Evolutionary conservation across 305 asterid genomes (phyloP).

Genomic region (Lippia alba): DNA sequence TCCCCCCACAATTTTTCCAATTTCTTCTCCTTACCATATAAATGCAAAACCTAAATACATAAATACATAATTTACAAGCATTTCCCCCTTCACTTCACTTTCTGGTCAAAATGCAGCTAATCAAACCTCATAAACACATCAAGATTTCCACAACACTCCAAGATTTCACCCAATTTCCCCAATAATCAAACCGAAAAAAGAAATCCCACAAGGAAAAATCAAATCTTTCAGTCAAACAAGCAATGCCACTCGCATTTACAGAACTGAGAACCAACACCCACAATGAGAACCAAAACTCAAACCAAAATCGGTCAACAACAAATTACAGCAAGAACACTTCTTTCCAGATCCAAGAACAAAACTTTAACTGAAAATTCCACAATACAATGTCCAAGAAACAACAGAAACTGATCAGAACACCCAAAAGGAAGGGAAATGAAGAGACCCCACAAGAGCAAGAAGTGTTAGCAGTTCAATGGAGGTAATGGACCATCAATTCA

Average conservation of each 20-base stretch:
- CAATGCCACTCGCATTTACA: conserved; percentile 21
- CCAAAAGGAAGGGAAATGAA: neutral
- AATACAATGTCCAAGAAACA: conserved; percentile 22
- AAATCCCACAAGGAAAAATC: conserved; percentile 48
- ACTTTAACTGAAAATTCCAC: conserved; percentile 20
- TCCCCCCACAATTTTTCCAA: neutral
- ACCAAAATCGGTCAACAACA: conserved; percentile 11
- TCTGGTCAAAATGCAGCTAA: conserved; percentile 29
- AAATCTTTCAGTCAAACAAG: conserved; percentile 28
- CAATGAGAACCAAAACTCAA: conserved; percentile 24
- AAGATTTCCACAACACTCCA: conserved; percentile 6
- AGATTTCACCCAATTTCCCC: conserved; percentile 26
- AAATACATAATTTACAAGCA: conserved; percentile 10
- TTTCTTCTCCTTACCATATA: neutral
- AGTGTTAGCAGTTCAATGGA: conserved; percentile 36
- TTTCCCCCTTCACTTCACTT: conserved; percentile 23
- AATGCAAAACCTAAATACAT: conserved; percentile 15
- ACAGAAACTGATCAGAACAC: neutral
- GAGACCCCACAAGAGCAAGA: conserved; percentile 35
- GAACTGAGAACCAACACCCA: conserved; percentile 29
- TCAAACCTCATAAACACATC: neutral
- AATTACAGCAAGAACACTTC: conserved; percentile 7
- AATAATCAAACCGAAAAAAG: conserved; percentile 26
- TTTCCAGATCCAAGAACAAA: conserved; percentile 43
- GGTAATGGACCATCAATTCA: conserved; percentile 30